These are phyloP conservation scores for Hymenoscyphus salicellus DNA, from an alignment of 2,329 filamentous ascomycete genomes.

Conservation along the genomic window DNA sequence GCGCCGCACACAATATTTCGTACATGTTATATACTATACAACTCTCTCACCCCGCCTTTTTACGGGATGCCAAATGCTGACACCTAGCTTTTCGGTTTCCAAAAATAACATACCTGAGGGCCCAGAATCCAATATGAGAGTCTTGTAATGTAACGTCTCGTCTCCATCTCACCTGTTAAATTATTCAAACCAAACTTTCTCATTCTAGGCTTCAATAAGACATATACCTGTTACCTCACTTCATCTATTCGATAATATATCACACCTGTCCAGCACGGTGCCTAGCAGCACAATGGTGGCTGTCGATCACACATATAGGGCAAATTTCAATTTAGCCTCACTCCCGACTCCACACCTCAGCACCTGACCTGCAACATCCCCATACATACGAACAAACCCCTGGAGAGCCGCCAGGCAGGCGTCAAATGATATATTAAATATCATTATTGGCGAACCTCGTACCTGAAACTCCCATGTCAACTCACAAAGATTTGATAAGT, in stretches of 20 bases:
- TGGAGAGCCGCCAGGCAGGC: background rate
- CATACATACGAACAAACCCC: background rate
- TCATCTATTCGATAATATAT: background rate
- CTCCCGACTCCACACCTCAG: background rate
- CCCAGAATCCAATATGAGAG: background rate
- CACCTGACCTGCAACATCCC: background rate
- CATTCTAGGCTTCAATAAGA: background rate
- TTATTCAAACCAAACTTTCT: background rate
- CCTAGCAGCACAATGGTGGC: background rate
- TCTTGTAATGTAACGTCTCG: background rate
- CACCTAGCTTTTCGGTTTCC: background rate
- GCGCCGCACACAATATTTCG: background rate
- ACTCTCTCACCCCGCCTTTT: background rate
- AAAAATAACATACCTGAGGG: background rate
- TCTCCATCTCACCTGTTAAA: background rate
- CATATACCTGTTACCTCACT: background rate
- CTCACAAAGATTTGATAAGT: background rate
- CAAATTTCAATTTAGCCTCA: background rate
- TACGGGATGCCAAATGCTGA: background rate
- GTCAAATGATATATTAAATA: background rate
- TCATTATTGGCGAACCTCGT: background rate
- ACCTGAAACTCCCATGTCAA: slow-evolving; percentile 1
- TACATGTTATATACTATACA: background rate
- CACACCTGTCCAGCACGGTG: background rate
- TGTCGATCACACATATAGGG: background rate